Percentiles rank a stretch among this genome's conserved stretches.
These are phyloP conservation scores for Phytophthora tubulina DNA, from an alignment of 352 stramenopile species.

Conservation along the genomic window DNA sequence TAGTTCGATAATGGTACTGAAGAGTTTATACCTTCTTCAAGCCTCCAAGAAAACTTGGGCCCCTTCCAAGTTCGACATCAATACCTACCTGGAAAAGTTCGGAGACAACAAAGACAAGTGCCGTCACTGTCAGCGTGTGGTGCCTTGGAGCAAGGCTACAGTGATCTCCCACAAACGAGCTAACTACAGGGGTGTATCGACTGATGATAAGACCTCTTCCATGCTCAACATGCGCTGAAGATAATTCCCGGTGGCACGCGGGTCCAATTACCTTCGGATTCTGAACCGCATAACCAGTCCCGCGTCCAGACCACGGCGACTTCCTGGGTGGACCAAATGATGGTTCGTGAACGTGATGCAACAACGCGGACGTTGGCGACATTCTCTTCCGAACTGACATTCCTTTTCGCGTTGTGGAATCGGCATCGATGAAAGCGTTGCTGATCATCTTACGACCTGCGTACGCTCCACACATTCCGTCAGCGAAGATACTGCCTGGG, in stretches of 20 bases:
- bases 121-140: background rate
- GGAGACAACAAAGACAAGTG: background rate
- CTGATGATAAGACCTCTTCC: background rate
- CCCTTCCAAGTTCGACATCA: constrained; percentile 2
- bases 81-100: background rate
- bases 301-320: background rate
- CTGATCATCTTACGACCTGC: background rate
- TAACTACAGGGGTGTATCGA: background rate
- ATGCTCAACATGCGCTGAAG: constrained; percentile 1
- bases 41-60: background rate
- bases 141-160: background rate
- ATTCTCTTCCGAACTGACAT: background rate
- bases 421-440: background rate
- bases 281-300: background rate
- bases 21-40: background rate
- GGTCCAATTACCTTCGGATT: background rate
- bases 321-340: background rate
- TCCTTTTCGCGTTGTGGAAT: background rate
- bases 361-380: background rate
- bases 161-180: background rate
- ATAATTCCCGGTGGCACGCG: background rate
- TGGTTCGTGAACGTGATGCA: background rate
- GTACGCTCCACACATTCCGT: background rate
- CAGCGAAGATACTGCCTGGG: background rate
- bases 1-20: constrained; percentile 6